phyloP scores from a whole-genome alignment of 257 asterid species.

The Nicotiana tomentosiformis region DNA sequence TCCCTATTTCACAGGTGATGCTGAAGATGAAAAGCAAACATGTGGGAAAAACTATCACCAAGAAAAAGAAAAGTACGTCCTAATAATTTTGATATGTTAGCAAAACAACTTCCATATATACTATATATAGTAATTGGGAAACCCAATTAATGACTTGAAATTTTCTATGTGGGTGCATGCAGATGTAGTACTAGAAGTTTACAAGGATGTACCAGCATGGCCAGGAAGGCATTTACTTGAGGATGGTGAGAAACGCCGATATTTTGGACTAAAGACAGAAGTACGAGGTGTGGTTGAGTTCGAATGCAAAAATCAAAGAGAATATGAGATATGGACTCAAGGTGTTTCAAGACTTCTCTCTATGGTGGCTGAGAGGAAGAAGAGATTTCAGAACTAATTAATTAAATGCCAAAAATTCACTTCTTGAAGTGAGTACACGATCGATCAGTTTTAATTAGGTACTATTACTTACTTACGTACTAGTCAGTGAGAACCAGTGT shows the following conservation, averaged over 20 bases:
- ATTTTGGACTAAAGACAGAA: slow-evolving; percentile 80
- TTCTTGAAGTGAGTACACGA: not conserved
- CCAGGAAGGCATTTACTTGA: slow-evolving; percentile 91
- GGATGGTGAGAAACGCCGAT: slow-evolving; percentile 84
- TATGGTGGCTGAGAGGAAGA: slow-evolving; percentile 29
- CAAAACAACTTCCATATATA: not conserved
- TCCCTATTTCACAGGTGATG: slow-evolving; percentile 56
- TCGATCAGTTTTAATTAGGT: not conserved
- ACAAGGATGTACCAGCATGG: slow-evolving; percentile 88
- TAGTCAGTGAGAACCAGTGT: not conserved
- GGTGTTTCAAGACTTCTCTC: slow-evolving; percentile 46
- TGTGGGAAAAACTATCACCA: slow-evolving; percentile 77
- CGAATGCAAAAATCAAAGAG: slow-evolving; percentile 42
- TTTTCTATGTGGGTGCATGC: slow-evolving; percentile 1
- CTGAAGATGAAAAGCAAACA: slow-evolving; percentile 98
- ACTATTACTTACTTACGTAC: not conserved
- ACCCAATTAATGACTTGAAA: not conserved
- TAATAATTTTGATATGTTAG: not conserved
- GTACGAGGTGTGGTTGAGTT: slow-evolving; percentile 63
- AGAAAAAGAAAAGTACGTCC: slow-evolving; percentile 78
- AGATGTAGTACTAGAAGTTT: slow-evolving; percentile 84
- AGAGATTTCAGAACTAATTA: slow-evolving; percentile 1
- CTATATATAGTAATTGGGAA: not conserved
- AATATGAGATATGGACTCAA: slow-evolving; percentile 48
- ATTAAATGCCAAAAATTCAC: not conserved